Evolutionary conservation across 306 rosid genomes (phyloP).

Genomic region (Quercus suber): DNA sequence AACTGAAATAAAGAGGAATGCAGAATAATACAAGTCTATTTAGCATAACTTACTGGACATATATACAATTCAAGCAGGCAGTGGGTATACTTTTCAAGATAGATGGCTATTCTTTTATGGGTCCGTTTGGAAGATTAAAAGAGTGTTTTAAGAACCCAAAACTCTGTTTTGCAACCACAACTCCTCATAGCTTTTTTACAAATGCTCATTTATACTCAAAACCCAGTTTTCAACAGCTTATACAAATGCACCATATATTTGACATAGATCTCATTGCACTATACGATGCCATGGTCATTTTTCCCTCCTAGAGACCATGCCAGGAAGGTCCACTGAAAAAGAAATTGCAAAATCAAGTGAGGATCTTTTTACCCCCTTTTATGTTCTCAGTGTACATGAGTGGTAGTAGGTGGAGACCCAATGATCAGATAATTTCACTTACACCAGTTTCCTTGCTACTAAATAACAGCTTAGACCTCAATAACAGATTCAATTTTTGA

Average conservation of each 20-base stretch:
- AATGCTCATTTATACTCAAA: too few species aligned
- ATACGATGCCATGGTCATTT: too few species aligned
- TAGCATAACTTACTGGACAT: background rate
- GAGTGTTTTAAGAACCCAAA: too few species aligned
- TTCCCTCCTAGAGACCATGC: background rate
- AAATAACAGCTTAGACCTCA: background rate
- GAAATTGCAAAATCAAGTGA: background rate
- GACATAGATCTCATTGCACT: too few species aligned
- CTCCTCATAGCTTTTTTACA: too few species aligned
- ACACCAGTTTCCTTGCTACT: background rate
- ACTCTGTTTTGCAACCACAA: too few species aligned
- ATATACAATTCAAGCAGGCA: background rate
- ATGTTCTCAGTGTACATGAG: background rate
- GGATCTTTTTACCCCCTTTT: background rate
- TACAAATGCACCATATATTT: too few species aligned
- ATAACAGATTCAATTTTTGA: background rate
- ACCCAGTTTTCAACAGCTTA: too few species aligned
- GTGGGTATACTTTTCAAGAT: background rate
- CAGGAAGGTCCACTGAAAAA: background rate
- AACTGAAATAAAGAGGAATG: background rate
- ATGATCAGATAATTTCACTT: background rate
- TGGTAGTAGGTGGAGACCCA: background rate
- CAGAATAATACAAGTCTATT: background rate
- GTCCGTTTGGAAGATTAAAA: too few species aligned
- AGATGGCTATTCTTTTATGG: too few species aligned